Base-by-base conservation (phyloP, 768 basidiomycete genomes). In the Naganishia kalamii region DNA sequence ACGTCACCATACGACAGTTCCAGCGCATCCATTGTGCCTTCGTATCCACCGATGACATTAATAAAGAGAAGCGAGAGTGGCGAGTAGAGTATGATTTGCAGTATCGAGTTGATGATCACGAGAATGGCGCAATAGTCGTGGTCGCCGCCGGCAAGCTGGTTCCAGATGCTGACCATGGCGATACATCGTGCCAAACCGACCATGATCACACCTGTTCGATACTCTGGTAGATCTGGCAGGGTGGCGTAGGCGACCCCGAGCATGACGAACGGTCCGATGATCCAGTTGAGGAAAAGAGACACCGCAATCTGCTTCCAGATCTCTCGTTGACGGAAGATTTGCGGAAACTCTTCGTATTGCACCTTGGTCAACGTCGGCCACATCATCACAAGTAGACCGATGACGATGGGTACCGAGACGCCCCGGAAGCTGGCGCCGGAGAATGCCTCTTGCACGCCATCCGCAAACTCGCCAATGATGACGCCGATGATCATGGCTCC, bases 301-400 rank as follows among this genome's bases (percentile, higher is more conserved):
- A 91, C 80, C 5, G 77, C 78, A 66, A 90, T 80, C 70, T 92
- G 89, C 19, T 81, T 76, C 86, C 87, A 89, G 8, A 90, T 77
- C 21, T 72, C 69, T 23, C 74, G 75, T 0, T 85, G 82, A 1
- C 78, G 73, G 68, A 90, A 83, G 30, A 89, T 75, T 11, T 72
- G 65, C 0, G 86, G 86, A 0, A 92, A 81, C 1, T 79, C 74
- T 74, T 91, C 90, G 74, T 88, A 91, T 72, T 87, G 86, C 11
- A 90, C 86, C 68, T 80, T 81, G 32, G 79, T 77, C 30, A 82
- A 71, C 29, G 86, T 83, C 1, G 89, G 90, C 87, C 88, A 90
- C 87, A 91, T 91, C 85, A 92, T 92, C 59, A 90, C 80, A 19
- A 91, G 83, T 40, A 92, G 83, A 0, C 89, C 90, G 44, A 90